Base-by-base conservation (phyloP, 257 asterid species). In the Solanum clarkiae region DNA sequence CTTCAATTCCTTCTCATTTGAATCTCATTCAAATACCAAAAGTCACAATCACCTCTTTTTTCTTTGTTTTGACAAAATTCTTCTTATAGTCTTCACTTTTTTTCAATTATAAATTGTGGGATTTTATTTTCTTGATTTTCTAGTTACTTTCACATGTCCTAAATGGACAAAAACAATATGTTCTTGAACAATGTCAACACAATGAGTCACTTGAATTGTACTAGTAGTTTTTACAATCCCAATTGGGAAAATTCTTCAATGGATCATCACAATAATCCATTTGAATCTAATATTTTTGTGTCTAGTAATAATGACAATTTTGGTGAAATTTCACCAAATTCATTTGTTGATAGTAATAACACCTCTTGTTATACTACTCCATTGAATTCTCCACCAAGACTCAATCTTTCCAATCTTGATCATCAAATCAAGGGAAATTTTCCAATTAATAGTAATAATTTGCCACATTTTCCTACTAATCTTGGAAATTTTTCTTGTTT, bases 311-410 rank as follows among this genome's bases (percentile, higher is more conserved):
- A 86, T 14, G 93, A 92, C 45, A 88, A 85, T 63, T 84, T 90
- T 85, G 94, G 96, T 8, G 93, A 92, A 71, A 86, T 90, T 82
- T 92, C 97, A 8, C 93, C 94, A 74, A 89, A 85, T 22, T 70
- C 86, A 49, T 86, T 26, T 53, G 65, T 79, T 17, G 60, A 29
- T 53, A 79, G 86, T 84, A 80, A 91, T 16, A 90, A 86, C 26
- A 88, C 84, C 83, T 93, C 97, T 8, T 91, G 94, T 66, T 94
- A 94, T 86, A 90, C 86, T 79, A 94, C 97, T 40, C 97, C 98
- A 2, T 85, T 93, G 84, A 94, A 87, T 88, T 94, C 97, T 14
- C 98, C 98, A 86, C 98, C 99, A 1, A 95, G 93, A 87, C 91
- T 93, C 71, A 90, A 90, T 63, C 91, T 92, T 63, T 90, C 88